phyloP scores from a whole-genome alignment of 352 stramenopile genomes.

The Pythium plurisporium region DNA sequence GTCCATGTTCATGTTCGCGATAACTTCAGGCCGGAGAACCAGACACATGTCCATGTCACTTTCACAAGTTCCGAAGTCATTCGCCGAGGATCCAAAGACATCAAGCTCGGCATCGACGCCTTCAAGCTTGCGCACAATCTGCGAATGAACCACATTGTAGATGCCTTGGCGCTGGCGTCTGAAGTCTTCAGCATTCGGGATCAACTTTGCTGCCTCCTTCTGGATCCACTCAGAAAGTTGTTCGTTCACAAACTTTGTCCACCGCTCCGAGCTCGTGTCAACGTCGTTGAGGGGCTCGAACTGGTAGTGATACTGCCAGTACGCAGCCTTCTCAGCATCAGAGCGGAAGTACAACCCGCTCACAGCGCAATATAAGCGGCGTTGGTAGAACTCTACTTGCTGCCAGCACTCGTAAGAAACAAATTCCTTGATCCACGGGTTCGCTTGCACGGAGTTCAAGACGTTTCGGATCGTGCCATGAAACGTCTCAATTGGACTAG shows the following conservation, averaged over 20 bases:
- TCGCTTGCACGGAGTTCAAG: constrained; percentile 59
- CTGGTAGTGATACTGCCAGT: constrained; percentile 64
- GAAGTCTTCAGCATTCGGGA: constrained; percentile 62
- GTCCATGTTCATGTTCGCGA: constrained; percentile 28
- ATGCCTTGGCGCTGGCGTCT: constrained; percentile 55
- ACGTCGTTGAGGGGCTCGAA: constrained; percentile 35
- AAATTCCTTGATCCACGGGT: constrained; percentile 62
- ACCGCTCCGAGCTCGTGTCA: constrained; percentile 27
- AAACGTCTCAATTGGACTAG: constrained; percentile 67
- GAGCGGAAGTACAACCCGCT: constrained; percentile 67
- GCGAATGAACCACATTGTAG: constrained; percentile 54
- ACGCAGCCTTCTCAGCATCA: constrained; percentile 34
- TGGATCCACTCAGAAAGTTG: constrained; percentile 48
- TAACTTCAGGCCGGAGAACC: constrained; percentile 34
- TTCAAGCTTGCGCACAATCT: constrained; percentile 54
- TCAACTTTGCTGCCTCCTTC: constrained; percentile 44
- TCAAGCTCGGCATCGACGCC: constrained; percentile 46
- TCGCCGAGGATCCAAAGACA: constrained; percentile 96
- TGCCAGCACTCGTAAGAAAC: constrained; percentile 47
- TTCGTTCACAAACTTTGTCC: constrained; percentile 38
- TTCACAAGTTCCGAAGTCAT: constrained; percentile 93
- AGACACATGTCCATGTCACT: constrained; percentile 95
- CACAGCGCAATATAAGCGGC: constrained; percentile 67
- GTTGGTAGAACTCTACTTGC: constrained; percentile 57
- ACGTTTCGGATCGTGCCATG: constrained; percentile 72